These are phyloP conservation scores for Trichoderma virens DNA, from an alignment of 495 filamentous ascomycete genomes.

Conservation along the genomic window DNA sequence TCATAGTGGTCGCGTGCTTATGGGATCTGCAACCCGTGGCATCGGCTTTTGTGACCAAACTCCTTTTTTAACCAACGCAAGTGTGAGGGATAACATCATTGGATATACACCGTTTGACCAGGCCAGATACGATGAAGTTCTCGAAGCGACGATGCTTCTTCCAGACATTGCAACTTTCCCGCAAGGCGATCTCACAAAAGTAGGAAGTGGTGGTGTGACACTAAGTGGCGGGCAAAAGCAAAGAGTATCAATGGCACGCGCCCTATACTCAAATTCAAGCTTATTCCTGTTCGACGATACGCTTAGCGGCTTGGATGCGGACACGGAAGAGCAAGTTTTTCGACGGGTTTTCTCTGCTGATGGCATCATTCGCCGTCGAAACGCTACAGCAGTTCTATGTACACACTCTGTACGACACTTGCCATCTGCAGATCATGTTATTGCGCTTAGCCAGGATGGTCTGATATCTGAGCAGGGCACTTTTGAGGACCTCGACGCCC, in stretches of 20 bases:
- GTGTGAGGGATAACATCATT: slow-evolving; percentile 51
- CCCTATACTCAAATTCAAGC: slow-evolving; percentile 16
- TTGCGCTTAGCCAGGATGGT: neutral
- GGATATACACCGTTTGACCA: slow-evolving; percentile 43
- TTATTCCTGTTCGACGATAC: slow-evolving; percentile 20
- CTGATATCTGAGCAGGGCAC: neutral
- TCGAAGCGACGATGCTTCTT: slow-evolving; percentile 52
- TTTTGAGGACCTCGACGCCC: neutral
- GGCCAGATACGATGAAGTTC: slow-evolving; percentile 52
- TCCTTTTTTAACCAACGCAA: slow-evolving; percentile 50
- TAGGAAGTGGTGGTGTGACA: slow-evolving; percentile 56
- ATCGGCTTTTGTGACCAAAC: slow-evolving; percentile 34
- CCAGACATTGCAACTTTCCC: slow-evolving; percentile 47
- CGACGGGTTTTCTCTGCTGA: slow-evolving; percentile 42
- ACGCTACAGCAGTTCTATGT: slow-evolving; percentile 41
- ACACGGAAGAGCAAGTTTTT: slow-evolving; percentile 52
- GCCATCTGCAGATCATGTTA: neutral
- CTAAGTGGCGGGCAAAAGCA: slow-evolving; percentile 62
- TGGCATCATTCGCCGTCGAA: slow-evolving; percentile 42
- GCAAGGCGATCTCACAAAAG: slow-evolving; percentile 46
- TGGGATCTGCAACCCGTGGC: neutral
- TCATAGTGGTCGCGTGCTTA: slow-evolving; percentile 26
- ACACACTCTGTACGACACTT: neutral
- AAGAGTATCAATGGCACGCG: slow-evolving; percentile 33
- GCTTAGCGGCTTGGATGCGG: slow-evolving; percentile 48